Percentiles rank a stretch among this genome's conserved stretches.
Evolutionary conservation across 768 basidiomycete species (phyloP).

Genomic region (Trametes cinnabarina): DNA sequence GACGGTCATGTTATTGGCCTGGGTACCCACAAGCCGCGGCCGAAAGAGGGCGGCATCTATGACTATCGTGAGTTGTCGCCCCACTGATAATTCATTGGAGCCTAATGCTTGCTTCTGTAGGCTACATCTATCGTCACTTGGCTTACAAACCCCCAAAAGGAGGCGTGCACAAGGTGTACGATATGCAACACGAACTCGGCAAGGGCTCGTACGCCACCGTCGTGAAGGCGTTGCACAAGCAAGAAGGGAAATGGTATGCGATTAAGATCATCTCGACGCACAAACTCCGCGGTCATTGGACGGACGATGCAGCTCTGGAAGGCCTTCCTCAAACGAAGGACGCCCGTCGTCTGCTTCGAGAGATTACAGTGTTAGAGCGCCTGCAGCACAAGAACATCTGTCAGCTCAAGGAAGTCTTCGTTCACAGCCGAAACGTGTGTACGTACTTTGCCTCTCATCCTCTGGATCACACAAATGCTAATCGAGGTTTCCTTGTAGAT

Average conservation of each 20-base stretch:
- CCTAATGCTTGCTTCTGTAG: slow-evolving; percentile 33
- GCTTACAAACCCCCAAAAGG: slow-evolving; percentile 47
- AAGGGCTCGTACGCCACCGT: slow-evolving; percentile 92
- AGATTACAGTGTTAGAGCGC: slow-evolving; percentile 74
- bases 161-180: slow-evolving; percentile 65
- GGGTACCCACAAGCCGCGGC: slow-evolving; percentile 50
- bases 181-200: slow-evolving; percentile 70
- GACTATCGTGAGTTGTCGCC: slow-evolving; percentile 68
- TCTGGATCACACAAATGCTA: too few relatives aligned
- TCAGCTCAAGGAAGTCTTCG: slow-evolving; percentile 72
- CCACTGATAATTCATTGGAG: too few relatives aligned
- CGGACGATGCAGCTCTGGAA: neutral
- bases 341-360: slow-evolving; percentile 52
- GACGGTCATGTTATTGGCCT: slow-evolving; percentile 87
- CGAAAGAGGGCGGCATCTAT: slow-evolving; percentile 43
- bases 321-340: neutral
- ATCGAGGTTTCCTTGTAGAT: slow-evolving; percentile 36
- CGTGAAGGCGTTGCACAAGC: slow-evolving; percentile 70
- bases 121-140: slow-evolving; percentile 69
- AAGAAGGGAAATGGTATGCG: slow-evolving; percentile 76
- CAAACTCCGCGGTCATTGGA: slow-evolving; percentile 37
- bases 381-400: slow-evolving; percentile 84
- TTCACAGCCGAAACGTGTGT: slow-evolving; percentile 60
- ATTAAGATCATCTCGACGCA: slow-evolving; percentile 78
- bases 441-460: slow-evolving; percentile 15